Percentiles rank a stretch among this genome's conserved stretches.
Evolutionary conservation across 2,329 filamentous ascomycete genomes (phyloP).

Genomic region (Aspergillus arachidicola): DNA sequence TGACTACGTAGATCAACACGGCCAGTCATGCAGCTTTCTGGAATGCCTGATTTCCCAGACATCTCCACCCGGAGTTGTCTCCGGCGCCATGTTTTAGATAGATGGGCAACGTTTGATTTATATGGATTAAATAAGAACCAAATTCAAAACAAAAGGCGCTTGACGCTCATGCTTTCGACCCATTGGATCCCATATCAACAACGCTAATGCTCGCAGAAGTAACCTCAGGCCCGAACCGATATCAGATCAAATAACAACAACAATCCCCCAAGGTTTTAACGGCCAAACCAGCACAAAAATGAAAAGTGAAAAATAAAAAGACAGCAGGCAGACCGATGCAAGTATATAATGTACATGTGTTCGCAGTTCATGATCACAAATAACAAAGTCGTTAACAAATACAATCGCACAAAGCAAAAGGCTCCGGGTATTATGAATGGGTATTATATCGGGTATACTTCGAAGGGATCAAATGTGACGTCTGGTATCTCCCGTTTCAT

Average conservation of each 20-base stretch:
- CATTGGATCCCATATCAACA: neutral
- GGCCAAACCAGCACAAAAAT: neutral
- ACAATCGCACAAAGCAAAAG: constrained; percentile 14
- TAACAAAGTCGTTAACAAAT: constrained; percentile 10
- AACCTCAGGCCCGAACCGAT: neutral
- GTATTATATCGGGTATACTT: constrained; percentile 14
- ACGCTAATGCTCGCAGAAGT: neutral
- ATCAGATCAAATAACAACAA: neutral
- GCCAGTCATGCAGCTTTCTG: constrained; percentile 8
- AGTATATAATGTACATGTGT: constrained; percentile 25
- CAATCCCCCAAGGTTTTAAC: neutral
- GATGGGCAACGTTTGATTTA: neutral
- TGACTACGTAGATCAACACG: constrained; percentile 8
- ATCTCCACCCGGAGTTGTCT: neutral
- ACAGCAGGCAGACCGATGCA: constrained; percentile 20
- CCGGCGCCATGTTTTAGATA: neutral
- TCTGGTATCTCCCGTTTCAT: neutral
- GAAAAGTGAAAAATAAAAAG: constrained; percentile 12
- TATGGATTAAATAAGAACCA: neutral
- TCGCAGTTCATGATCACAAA: constrained; percentile 13
- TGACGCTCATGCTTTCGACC: neutral
- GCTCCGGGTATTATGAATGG: constrained; percentile 16
- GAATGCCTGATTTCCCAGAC: constrained; percentile 6
- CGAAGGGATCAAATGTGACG: constrained; percentile 4
- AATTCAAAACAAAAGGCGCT: neutral